These are phyloP conservation scores for Phytopythium delawarense DNA, from an alignment of 352 stramenopile genomes.

Conservation along the genomic window DNA sequence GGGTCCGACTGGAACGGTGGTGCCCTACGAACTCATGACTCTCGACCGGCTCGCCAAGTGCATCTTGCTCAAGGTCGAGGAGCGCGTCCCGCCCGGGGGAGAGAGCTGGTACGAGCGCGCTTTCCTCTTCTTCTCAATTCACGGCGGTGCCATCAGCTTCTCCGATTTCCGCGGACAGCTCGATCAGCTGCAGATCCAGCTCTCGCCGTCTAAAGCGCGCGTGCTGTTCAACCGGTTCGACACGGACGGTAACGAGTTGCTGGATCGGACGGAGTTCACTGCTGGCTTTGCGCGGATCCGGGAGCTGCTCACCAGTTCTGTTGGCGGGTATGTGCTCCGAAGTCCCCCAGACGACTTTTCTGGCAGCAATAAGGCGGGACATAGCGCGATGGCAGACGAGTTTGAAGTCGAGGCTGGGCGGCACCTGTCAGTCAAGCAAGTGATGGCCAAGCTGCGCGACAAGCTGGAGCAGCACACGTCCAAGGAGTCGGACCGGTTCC, in stretches of 20 bases:
- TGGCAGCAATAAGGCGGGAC: not conserved
- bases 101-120: conserved; percentile 52
- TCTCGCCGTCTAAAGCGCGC: conserved; percentile 46
- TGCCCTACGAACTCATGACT: conserved; percentile 43
- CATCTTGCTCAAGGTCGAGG: conserved; percentile 58
- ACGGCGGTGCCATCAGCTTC: conserved; percentile 55
- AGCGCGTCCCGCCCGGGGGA: conserved; percentile 34
- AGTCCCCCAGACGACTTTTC: not conserved
- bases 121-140: conserved; percentile 61
- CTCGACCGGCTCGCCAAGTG: conserved; percentile 51
- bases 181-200: conserved; percentile 48
- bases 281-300: conserved; percentile 9
- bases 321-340: not conserved
- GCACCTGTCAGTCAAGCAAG: conserved; percentile 48
- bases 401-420: conserved; percentile 25
- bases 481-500: conserved; percentile 68
- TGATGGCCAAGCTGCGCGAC: conserved; percentile 49
- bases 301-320: conserved; percentile 1
- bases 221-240: conserved; percentile 69
- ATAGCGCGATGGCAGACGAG: not conserved
- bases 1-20: not conserved
- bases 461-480: conserved; percentile 63
- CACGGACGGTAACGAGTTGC: conserved; percentile 45
- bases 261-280: conserved; percentile 69
- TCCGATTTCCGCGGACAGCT: conserved; percentile 56